Evolutionary conservation across 352 stramenopile genomes (phyloP).

Genomic region (Elongisporangium anandrum): DNA sequence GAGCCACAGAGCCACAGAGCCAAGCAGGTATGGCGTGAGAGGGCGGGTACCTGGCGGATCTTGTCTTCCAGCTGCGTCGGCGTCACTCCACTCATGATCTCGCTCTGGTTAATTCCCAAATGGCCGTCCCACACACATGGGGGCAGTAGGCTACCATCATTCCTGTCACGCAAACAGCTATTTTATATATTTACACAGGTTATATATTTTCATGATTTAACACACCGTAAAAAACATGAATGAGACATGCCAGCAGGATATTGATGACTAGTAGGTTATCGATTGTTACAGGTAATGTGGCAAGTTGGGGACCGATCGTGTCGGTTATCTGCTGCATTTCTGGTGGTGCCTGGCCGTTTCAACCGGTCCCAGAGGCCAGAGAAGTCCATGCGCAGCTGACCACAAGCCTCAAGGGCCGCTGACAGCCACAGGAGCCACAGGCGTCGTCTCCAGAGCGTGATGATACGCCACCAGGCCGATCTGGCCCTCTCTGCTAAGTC

Average conservation of each 20-base stretch:
- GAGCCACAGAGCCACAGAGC: background rate
- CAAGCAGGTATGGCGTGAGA: background rate
- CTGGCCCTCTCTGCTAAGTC: background rate
- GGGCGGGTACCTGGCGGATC: slow-evolving; percentile 27
- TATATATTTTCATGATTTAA: background rate
- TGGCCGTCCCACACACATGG: background rate
- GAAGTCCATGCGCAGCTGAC: background rate
- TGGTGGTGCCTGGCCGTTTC: background rate
- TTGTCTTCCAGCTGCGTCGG: slow-evolving; percentile 48
- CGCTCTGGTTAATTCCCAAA: background rate
- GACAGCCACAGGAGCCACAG: background rate
- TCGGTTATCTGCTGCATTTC: background rate
- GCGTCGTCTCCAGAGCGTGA: background rate
- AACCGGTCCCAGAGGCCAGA: background rate
- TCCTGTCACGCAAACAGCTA: background rate
- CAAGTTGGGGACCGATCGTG: background rate
- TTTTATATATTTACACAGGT: background rate
- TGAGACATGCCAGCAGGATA: no score
- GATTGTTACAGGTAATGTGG: background rate
- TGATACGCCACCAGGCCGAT: background rate
- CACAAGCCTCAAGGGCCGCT: background rate
- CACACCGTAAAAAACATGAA: background rate
- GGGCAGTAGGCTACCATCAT: background rate
- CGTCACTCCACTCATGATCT: slow-evolving; percentile 41
- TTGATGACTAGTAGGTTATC: no score